A percentile compares a stretch with the other conserved stretches of the same genome.
phyloP scores from a whole-genome alignment of 2,329 filamentous ascomycete species.

The Cryphonectria japonica region DNA sequence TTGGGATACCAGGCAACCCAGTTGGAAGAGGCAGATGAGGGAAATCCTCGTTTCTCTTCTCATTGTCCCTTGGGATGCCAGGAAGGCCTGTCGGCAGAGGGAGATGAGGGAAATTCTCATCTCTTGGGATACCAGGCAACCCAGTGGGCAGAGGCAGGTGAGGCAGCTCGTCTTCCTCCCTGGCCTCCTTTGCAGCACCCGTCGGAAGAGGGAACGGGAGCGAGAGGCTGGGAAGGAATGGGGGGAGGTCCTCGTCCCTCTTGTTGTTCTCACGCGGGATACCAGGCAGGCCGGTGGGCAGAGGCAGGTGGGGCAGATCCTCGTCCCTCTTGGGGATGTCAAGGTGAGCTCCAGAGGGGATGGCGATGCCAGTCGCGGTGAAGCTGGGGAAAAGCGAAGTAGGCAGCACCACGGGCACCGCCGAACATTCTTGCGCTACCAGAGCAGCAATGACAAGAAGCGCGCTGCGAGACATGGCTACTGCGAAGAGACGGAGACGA shows the following conservation, averaged over 20 bases:
- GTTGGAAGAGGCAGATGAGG: constrained; percentile 3
- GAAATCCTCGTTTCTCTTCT: neutral
- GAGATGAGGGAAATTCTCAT: neutral
- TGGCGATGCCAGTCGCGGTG: constrained; percentile 2
- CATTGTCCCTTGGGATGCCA: neutral
- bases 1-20: neutral
- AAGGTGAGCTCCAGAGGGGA: constrained; percentile 2
- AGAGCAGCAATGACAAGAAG: constrained; percentile 17
- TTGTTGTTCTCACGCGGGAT: neutral
- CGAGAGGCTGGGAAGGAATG: neutral
- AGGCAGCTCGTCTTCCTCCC: neutral
- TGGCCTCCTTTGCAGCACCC: neutral
- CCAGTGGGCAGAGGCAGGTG: neutral
- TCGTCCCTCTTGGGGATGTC: constrained; percentile 10
- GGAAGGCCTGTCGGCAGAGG: constrained; percentile 11
- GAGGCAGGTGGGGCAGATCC: neutral
- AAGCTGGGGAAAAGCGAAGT: constrained; percentile 9
- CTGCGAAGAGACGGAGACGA: neutral
- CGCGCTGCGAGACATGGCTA: constrained; percentile 13
- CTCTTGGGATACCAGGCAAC: neutral
- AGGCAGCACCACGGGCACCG: constrained; percentile 10
- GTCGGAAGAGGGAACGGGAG: constrained; percentile 3
- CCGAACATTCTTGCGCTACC: constrained; percentile 21
- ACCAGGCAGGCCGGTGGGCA: neutral
- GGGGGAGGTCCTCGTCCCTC: constrained; percentile 4